These are phyloP conservation scores for Aspergillus saccharolyticus DNA, from an alignment of 495 filamentous ascomycete genomes.

Conservation along the genomic window DNA sequence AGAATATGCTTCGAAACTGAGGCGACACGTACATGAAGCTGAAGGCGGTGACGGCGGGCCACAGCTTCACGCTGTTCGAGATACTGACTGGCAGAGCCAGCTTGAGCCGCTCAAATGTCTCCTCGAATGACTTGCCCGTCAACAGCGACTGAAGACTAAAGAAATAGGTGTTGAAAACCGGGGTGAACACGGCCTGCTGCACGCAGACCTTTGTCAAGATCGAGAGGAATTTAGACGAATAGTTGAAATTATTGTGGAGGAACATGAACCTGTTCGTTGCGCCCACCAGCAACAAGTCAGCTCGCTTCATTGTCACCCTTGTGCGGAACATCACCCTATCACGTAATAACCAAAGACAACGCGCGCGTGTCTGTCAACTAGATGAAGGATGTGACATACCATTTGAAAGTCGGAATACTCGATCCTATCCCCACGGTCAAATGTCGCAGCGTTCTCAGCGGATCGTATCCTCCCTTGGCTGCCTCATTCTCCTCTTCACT, in stretches of 20 bases:
- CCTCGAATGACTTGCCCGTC: conserved; percentile 51
- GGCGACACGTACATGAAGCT: conserved; percentile 78
- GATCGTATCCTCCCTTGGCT: conserved; percentile 58
- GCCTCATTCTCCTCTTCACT: neutral
- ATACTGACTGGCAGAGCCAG: conserved; percentile 72
- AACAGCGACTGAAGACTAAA: conserved; percentile 75
- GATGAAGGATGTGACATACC: conserved; percentile 41
- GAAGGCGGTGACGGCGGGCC: conserved; percentile 85
- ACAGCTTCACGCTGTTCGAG: conserved; percentile 78
- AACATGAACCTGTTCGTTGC: conserved; percentile 63
- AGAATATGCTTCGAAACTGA: conserved; percentile 74
- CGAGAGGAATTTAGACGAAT: conserved; percentile 61
- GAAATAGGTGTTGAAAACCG: conserved; percentile 87
- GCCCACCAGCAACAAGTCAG: neutral
- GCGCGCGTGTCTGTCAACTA: neutral
- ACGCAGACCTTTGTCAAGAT: conserved; percentile 70
- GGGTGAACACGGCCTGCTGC: conserved; percentile 79
- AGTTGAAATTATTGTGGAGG: conserved; percentile 77
- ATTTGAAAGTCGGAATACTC: conserved; percentile 75
- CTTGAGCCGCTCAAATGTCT: conserved; percentile 64
- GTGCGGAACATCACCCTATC: no score
- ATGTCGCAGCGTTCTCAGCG: conserved; percentile 62
- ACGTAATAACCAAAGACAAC: no score
- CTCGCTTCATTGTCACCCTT: no score
- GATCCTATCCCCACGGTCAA: conserved; percentile 65